Evolutionary conservation across 2,329 filamentous ascomycete species (phyloP), one percentile per base, ranked within the genome.

Genomic region (Atkinsonella hypoxylon): DNA sequence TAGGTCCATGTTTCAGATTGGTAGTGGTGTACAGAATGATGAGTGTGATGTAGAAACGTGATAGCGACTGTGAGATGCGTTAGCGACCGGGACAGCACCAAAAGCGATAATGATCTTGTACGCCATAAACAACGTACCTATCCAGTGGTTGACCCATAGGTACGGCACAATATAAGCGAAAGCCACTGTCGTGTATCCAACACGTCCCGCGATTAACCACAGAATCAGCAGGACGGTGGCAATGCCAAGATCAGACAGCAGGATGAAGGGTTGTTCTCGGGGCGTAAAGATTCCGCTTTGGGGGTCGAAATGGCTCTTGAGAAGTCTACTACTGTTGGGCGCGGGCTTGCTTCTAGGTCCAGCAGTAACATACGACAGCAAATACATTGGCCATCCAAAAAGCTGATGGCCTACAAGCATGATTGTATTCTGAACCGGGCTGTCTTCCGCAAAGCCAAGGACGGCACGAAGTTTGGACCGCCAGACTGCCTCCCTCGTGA

Each of bases 41-140:
- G 79, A 50, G 81, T 84, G 72, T 87, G 83, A 67, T 87, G 83
- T 20, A 87, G 79, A 66, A 84, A 87, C 48, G 83, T 87, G 62
- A 87, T 86, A 55, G 82, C 82, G 22, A 87, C 81, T 80, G 40
- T 51, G 26, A 26, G 13, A 45, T 7, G 42, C 13, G 4, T 26
- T 15, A 20, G 30, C 17, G 10, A 22, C 17, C 12, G 26, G 22
- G 26, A 26, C 26, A 26, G 4, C 26, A 26, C 26, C 26, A 26
- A 2, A 36, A 36, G 34, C 11, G 13, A 12, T 36, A 15, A 15
- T 15, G 34, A 7, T 12, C 34, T 12, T 36, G 34, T 36, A 36
- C 20, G 13, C 20, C 3, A 26, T 9, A 15, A 3, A 30, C 20
- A 41, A 26, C 74, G 60, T 66, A 79, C 76, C 74, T 49, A 85